Evolutionary conservation across 805 yeast genomes (phyloP), one percentile per base, ranked within the genome.

Genomic region (Torulaspora maleeae): DNA sequence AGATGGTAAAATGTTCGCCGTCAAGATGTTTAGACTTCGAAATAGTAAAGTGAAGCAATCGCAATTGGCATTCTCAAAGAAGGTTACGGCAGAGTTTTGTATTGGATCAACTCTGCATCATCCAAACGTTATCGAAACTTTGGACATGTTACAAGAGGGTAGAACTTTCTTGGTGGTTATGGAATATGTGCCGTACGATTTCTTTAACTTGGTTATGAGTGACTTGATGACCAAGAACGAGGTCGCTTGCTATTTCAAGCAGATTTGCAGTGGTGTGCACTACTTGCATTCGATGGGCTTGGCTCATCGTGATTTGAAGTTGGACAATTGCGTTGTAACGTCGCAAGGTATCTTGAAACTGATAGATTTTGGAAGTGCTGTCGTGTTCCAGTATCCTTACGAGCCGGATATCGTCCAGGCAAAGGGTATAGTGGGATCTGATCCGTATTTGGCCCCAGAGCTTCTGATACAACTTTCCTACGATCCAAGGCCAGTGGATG

Each of bases 381-480:
- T 84, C 16, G 84, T 86, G 19, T 89, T 87, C 70, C 75, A 81
- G 49, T 82, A 81, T 57, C 82, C 83, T 6, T 80, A 75, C 52
- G 78, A 76, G 43, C 63, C 66, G 6, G 77, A 74, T 44, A 74
- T 79, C 17, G 79, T 84, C 13, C 70, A 74, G 47, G 89, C 96
- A 0, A 74, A 77, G 34, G 98, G 98, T 12, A 77, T 91, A 17
- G 95, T 91, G 10, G 99, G 99, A 12, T 85, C 95, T 1, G 99
- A 91, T 65, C 98, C 99, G 2, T 91, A 91, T 60, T 69, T 91
- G 50, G 93, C 97, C 0, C 98, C 98, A 0, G 99, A 91, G 64
- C 90, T 91, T 35, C 74, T 91, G 45, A 37, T 44, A 27, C 68
- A 69, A 43, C 36, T 50, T 4, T 32, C 54, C 0, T 91, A 91